phyloP scores from a whole-genome alignment of 352 stramenopile genomes.

The Globisporangium paroecandrum region DNA sequence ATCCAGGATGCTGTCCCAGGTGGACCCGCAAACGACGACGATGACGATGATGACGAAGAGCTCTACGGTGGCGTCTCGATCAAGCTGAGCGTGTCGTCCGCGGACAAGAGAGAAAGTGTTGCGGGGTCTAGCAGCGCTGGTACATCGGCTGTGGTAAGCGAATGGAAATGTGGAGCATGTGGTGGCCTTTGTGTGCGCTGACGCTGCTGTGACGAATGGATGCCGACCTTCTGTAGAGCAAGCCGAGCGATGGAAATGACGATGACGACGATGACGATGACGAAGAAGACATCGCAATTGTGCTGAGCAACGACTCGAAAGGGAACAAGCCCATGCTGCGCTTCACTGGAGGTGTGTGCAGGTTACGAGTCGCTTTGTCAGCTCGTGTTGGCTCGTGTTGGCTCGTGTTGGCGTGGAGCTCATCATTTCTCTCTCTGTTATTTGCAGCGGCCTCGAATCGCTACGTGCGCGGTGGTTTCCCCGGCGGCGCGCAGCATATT shows the following conservation, averaged over 20 bases:
- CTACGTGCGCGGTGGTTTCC: constrained; percentile 68
- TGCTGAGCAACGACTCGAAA: constrained; percentile 62
- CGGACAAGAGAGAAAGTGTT: constrained; percentile 12
- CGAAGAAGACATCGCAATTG: constrained; percentile 81
- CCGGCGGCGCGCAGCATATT: constrained; percentile 30
- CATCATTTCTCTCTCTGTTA: background rate
- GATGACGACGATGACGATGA: constrained; percentile 81
- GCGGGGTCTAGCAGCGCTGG: constrained; percentile 11
- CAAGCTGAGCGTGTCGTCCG: constrained; percentile 42
- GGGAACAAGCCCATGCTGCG: constrained; percentile 69
- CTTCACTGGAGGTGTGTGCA: constrained; percentile 50
- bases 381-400: too few species aligned
- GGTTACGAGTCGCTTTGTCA: too few species aligned
- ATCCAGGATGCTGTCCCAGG: background rate
- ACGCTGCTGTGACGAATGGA: background rate
- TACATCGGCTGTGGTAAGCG: background rate
- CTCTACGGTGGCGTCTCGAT: constrained; percentile 80
- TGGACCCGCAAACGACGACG: constrained; percentile 18
- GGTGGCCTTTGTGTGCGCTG: background rate
- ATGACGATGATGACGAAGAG: constrained; percentile 73
- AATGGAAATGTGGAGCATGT: too few species aligned
- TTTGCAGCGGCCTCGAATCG: constrained; percentile 40
- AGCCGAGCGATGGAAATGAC: constrained; percentile 21
- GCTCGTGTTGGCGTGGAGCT: background rate
- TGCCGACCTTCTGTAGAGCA: background rate